Base-by-base conservation (phyloP, 2,329 filamentous ascomycete species). In the Aspergillus pseudonomiae region DNA sequence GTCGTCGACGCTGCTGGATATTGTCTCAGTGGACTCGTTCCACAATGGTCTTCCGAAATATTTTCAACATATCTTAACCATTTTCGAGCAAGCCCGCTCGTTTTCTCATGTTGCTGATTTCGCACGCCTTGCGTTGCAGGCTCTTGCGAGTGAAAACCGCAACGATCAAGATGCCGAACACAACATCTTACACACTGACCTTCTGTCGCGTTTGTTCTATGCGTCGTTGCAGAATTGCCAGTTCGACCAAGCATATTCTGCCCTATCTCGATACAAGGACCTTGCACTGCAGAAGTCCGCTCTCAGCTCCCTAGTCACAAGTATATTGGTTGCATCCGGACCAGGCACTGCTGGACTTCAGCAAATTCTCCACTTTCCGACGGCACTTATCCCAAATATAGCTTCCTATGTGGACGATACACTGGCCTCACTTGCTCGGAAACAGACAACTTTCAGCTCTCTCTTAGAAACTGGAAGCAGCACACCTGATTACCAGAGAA, bases 91-190 rank as follows among this genome's bases (percentile, higher is more conserved):
- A 69, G 86, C 88, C 50, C 91, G 89, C 69, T 88, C 90, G 0
- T 92, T 91, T 76, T 91, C 91, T 1, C 91, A 91, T 71, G 92
- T 96, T 46, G 86, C 93, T 6, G 92, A 96, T 68, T 97, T 97
- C 81, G 89, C 92, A 45, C 86, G 88, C 45, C 81, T 94, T 28
- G 89, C 91, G 6, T 81, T 96, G 48, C 89, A 92, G 71, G 90
- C 91, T 36, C 68, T 80, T 41, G 72, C 75, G 36, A 72, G 75
- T 26, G 74, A 77, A 62, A 66, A 70, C 19, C 71, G 71, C 54
- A 73, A 70, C 21, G 73, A 75, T 43, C 71, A 75, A 61, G 71
- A 78, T 45, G 65, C 73, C 2, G 77, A 82, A 43, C 80, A 78
- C 62, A 61, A 69, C 5, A 68, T 76, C 46, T 76, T 87, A 63